Conservation (phyloP, 768 basidiomycete genomes). For the Auricularia sp. region DNA sequence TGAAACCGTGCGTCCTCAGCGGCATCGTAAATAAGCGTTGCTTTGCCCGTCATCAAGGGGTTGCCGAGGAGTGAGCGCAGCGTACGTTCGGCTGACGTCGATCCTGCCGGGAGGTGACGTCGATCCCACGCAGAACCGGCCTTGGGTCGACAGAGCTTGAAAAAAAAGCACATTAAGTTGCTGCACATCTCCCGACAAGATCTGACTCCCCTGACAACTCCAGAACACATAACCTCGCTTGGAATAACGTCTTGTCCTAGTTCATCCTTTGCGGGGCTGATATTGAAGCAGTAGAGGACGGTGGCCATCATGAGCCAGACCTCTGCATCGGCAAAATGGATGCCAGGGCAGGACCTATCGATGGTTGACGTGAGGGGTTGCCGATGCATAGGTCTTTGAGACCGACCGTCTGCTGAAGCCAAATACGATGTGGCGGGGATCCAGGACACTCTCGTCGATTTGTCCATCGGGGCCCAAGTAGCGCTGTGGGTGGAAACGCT, state of each 20-base stretch:
- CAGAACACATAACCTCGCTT: background rate
- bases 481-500: conserved; percentile 16
- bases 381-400: no score
- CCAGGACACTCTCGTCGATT: background rate
- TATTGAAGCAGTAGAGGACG: conserved; percentile 33
- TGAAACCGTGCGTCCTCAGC: no score
- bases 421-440: conserved; percentile 7
- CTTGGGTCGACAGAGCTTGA: no score
- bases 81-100: no score
- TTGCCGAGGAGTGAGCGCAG: no score
- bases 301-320: conserved; percentile 38
- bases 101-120: no score
- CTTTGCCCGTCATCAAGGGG: no score
- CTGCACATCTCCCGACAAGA: no score
- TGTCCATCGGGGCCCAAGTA: conserved; percentile 7
- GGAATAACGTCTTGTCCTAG: background rate
- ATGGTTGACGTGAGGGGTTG: no score
- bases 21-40: no score
- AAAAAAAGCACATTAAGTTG: no score
- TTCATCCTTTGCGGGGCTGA: conserved; percentile 19
- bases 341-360: conserved; percentile 34
- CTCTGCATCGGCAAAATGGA: conserved; percentile 34
- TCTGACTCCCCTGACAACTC: background rate
- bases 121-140: no score
- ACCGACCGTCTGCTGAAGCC: conserved; percentile 13